These are phyloP conservation scores for Lotus japonicus DNA, from an alignment of 306 rosid species.

Conservation along the genomic window DNA sequence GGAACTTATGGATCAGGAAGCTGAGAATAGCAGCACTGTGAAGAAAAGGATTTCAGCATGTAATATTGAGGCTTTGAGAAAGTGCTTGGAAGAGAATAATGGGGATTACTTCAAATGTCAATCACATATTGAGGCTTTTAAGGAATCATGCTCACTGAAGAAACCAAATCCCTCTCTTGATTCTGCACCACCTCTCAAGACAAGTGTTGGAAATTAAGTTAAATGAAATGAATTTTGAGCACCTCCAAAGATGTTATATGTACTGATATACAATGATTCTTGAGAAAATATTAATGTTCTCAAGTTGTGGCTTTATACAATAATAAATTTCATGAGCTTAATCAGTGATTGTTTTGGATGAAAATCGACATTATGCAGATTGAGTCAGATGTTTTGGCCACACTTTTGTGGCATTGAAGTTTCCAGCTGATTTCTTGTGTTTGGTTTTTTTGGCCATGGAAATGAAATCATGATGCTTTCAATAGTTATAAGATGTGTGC, in stretches of 20 bases:
- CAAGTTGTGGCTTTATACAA: background rate
- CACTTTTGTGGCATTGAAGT: background rate
- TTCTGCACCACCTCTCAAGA: slow-evolving; percentile 18
- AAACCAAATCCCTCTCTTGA: slow-evolving; percentile 43
- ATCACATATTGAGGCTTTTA: slow-evolving; percentile 74
- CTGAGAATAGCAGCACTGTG: slow-evolving; percentile 18
- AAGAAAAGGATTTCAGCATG: slow-evolving; percentile 52
- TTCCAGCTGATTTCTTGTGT: background rate
- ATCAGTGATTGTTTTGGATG: background rate
- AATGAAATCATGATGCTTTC: background rate
- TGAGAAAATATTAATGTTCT: background rate
- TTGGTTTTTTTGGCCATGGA: background rate
- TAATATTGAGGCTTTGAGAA: slow-evolving; percentile 76
- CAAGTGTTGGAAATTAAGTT: background rate
- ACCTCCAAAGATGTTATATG: background rate
- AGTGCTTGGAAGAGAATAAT: slow-evolving; percentile 84
- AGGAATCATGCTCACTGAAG: slow-evolving; percentile 57
- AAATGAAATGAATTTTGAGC: background rate
- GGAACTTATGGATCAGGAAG: slow-evolving; percentile 41
- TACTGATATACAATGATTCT: background rate
- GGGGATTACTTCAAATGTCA: slow-evolving; percentile 81
- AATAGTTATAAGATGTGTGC: background rate
- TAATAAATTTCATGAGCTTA: background rate
- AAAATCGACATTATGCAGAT: background rate
- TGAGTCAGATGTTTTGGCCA: background rate